A percentile compares a stretch with the other conserved stretches of the same genome.
These are phyloP conservation scores for Cystoderma amianthinum DNA, from an alignment of 768 basidiomycete genomes.

Conservation along the genomic window DNA sequence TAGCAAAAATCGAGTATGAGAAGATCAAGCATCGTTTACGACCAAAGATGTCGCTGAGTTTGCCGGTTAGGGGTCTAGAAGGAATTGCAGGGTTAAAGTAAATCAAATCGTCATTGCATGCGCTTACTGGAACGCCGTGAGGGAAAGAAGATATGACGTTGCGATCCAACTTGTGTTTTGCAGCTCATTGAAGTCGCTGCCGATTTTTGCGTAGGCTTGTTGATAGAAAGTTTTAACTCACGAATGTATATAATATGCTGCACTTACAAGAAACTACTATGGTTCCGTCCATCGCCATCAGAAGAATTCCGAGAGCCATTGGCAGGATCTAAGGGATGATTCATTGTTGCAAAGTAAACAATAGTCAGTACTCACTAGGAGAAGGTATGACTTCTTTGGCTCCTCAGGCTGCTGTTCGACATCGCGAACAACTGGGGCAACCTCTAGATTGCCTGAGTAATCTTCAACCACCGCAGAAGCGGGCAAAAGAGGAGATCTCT, in stretches of 20 bases:
- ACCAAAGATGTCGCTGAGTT: conserved; percentile 61
- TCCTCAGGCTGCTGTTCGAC: too few relatives aligned
- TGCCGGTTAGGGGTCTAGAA: conserved; percentile 53
- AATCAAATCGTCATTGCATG: background rate
- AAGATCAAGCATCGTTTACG: conserved; percentile 51
- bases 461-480: background rate
- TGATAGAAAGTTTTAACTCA: background rate
- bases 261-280: conserved; percentile 38
- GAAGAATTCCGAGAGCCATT: conserved; percentile 40
- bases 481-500: background rate
- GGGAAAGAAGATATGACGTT: conserved; percentile 54
- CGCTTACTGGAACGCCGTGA: conserved; percentile 53
- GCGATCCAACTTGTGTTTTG: conserved; percentile 66
- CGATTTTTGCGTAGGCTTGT: conserved; percentile 46
- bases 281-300: conserved; percentile 42
- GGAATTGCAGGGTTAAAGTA: background rate
- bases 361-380: conserved; percentile 8
- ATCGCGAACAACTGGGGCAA: too few relatives aligned
- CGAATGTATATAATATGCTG: background rate
- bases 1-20: conserved; percentile 44
- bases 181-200: conserved; percentile 52
- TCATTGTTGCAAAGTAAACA: conserved; percentile 1
- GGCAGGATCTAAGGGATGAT: conserved; percentile 27
- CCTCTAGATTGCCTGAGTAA: too few relatives aligned
- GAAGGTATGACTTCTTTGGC: conserved; percentile 17